Evolutionary conservation across 352 stramenopile genomes (phyloP).

Genomic region (Phytophthora niederhauseri): DNA sequence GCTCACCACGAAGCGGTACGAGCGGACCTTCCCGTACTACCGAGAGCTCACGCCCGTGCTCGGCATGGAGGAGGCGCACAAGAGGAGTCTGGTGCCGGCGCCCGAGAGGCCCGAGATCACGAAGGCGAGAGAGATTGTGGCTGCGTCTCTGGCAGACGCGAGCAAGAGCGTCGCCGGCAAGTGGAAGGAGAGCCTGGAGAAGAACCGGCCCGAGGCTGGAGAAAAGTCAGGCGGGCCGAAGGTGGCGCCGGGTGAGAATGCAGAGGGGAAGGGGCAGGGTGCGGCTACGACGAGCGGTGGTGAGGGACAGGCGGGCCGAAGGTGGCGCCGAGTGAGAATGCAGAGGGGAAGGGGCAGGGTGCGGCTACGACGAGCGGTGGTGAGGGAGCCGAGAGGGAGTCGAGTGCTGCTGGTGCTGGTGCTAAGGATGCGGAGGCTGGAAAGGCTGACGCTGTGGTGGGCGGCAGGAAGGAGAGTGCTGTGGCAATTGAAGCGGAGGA

Average conservation of each 20-base stretch:
- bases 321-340: neutral
- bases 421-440: neutral
- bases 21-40: constrained; percentile 39
- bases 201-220: neutral
- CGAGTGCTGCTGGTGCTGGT: neutral
- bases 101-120: neutral
- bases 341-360: neutral
- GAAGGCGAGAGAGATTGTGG: neutral
- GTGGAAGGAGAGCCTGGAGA: constrained; percentile 32
- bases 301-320: too few species aligned
- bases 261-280: neutral
- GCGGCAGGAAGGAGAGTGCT: neutral
- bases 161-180: constrained; percentile 10
- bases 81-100: neutral
- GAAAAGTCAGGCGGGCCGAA: neutral
- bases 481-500: neutral
- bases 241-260: neutral
- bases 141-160: neutral
- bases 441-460: neutral
- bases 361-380: neutral
- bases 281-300: neutral
- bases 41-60: constrained; percentile 34
- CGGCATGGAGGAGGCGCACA: neutral
- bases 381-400: neutral
- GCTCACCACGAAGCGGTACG: constrained; percentile 21